phyloP scores from a whole-genome alignment of 2,329 filamentous ascomycete species.

The Colletotrichum sp. region DNA sequence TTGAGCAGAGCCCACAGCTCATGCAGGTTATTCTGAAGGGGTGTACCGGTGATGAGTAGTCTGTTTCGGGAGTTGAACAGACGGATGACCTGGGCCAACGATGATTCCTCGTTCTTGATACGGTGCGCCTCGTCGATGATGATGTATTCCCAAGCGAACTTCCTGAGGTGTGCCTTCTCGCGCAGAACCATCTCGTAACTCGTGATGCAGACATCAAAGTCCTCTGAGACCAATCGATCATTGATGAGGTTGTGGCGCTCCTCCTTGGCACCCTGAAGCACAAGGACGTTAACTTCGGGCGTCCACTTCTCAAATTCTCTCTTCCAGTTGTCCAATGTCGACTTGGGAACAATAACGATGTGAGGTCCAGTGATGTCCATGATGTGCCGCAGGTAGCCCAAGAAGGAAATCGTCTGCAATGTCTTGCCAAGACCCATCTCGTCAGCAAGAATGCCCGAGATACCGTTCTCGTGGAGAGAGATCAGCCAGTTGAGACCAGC shows the following conservation, averaged over 20 bases:
- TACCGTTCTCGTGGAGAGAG: constrained; percentile 97
- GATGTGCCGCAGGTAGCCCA: constrained; percentile 92
- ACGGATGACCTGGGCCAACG: constrained; percentile 93
- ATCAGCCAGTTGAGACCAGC: constrained; percentile 97
- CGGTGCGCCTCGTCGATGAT: constrained; percentile 98
- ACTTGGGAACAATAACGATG: constrained; percentile 91
- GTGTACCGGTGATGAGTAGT: constrained; percentile 93
- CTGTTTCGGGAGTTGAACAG: constrained; percentile 96
- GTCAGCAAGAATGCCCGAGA: constrained; percentile 95
- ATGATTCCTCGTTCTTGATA: constrained; percentile 99
- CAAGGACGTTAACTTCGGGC: constrained; percentile 91
- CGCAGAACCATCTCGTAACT: constrained; percentile 99
- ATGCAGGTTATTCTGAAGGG: constrained; percentile 96
- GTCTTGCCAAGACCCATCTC: constrained; percentile 99
- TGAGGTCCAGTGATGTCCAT: constrained; percentile 91
- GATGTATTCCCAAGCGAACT: constrained; percentile 99
- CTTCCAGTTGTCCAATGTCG: constrained; percentile 98
- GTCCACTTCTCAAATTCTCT: constrained; percentile 95
- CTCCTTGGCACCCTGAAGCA: constrained; percentile 94
- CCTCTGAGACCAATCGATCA: constrained; percentile 88
- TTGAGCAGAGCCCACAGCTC: constrained; percentile 98
- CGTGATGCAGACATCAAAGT: constrained; percentile 97
- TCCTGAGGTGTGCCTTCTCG: constrained; percentile 93
- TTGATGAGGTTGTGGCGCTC: constrained; percentile 89
- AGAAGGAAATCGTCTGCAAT: constrained; percentile 93